phyloP scores from a whole-genome alignment of 768 basidiomycete genomes.

The Piloderma croceum region DNA sequence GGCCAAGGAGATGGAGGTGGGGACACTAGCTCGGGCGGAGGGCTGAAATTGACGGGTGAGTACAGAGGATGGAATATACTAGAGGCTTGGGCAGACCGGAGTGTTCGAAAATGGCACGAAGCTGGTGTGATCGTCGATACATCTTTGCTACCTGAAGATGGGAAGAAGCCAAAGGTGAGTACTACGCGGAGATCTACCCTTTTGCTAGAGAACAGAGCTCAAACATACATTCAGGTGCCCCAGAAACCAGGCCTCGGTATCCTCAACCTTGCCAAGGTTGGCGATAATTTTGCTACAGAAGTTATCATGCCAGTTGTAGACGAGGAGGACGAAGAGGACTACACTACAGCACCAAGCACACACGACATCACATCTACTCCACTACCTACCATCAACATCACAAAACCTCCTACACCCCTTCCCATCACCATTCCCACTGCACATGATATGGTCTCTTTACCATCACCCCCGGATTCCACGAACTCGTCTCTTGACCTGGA shows the following conservation, averaged over 20 bases:
- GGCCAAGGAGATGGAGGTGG: conserved; percentile 77
- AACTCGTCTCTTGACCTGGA: conserved; percentile 36
- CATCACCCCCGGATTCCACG: conserved; percentile 41
- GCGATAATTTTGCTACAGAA: conserved; percentile 42
- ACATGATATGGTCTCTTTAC: conserved; percentile 46
- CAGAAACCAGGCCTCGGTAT: conserved; percentile 44
- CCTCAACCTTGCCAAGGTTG: conserved; percentile 23
- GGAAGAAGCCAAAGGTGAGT: too few species aligned
- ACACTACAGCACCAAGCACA: neutral
- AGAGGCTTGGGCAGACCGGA: conserved; percentile 90
- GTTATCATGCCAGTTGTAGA: conserved; percentile 60
- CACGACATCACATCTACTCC: conserved; percentile 22
- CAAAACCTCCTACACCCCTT: conserved; percentile 64
- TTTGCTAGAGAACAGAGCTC: conserved; percentile 3
- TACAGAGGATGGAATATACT: conserved; percentile 90
- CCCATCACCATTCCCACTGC: conserved; percentile 67
- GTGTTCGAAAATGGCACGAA: conserved; percentile 81
- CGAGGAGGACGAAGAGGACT: conserved; percentile 12
- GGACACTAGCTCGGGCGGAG: conserved; percentile 63
- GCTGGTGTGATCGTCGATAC: conserved; percentile 62
- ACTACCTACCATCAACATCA: conserved; percentile 54
- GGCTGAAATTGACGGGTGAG: conserved; percentile 73
- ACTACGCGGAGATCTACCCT: neutral
- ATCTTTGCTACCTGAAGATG: too few species aligned
- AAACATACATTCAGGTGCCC: conserved; percentile 27